Evolutionary conservation across 176 grass and related monocot genomes (phyloP), one percentile per base, ranked within the genome.

Genomic region (Hordeum marinum): DNA sequence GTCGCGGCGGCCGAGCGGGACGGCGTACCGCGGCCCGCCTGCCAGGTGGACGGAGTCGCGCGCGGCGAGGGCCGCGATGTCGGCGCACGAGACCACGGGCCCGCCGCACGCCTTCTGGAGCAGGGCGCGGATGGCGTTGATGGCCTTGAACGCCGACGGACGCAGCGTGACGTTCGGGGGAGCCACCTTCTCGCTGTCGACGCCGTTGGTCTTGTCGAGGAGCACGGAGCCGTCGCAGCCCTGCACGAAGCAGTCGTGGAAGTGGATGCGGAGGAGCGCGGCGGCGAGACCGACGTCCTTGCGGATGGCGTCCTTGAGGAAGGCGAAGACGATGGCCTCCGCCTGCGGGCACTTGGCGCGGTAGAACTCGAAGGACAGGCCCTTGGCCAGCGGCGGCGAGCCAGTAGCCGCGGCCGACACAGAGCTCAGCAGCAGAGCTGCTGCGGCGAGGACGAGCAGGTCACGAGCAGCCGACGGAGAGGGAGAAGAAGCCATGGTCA

Each of bases 191-290:
- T 97, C 95, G 12, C 90, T 66, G 2, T 60, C n/a, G 26, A 21
- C 81, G 14, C 64, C 52, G 18, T 79, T 10, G 40, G 79, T 84
- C 0, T 73, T 64, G 37, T 79, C 79, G 2, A 97, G 64, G 1
- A 94, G 73, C 14, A 97, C 20, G 17, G 94, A 97, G 0, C 23
- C 94, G 68, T 97, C 94, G 72, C 94, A 97, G 8, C 94, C 94
- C 92, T 97, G 89, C 18, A 97, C 89, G 85, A 97, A 97, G 75
- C 94, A 97, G 88, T 97, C 94, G 41, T 97, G 94, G 87, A 97
- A 97, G 82, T 97, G 94, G 79, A 97, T 48, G 2, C 94, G 94
- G 80, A 94, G 79, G 6, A 92, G 94, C 62, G 76, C 92, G 0
- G 94, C 88, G 67, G 92, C 84, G 3, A 97, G 94, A 45, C 92